Percentiles rank a stretch among this genome's conserved stretches.
These are phyloP conservation scores for Rosa multiflora DNA, from an alignment of 306 rosid genomes.

Conservation along the genomic window DNA sequence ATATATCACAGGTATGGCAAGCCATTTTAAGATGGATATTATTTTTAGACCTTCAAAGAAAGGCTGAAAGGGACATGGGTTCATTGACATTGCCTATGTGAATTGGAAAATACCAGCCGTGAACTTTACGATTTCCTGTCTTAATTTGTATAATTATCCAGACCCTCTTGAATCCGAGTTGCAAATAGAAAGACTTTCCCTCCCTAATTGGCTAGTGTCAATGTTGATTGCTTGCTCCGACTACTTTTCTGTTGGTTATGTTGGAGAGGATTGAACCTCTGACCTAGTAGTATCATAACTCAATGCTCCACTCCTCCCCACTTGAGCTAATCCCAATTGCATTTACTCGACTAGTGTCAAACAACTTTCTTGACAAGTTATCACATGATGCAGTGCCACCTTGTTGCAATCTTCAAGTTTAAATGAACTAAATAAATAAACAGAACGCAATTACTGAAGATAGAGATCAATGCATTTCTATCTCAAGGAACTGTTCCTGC, in stretches of 20 bases:
- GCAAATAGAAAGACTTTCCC: not conserved
- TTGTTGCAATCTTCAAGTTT: not conserved
- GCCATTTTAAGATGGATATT: not conserved
- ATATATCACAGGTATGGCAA: not conserved
- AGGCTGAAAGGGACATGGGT: not conserved
- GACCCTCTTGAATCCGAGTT: not conserved
- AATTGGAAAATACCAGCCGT: not conserved
- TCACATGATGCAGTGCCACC: not conserved
- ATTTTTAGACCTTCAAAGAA: not conserved
- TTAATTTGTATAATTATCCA: no score
- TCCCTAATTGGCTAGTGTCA: not conserved
- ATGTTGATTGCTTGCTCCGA: not conserved
- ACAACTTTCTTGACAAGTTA: not conserved
- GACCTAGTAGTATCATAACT: no score
- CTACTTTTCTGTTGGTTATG: no score
- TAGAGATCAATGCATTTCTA: not conserved
- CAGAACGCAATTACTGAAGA: not conserved
- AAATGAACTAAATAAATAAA: not conserved
- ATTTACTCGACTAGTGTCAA: no score
- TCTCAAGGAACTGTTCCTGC: not conserved
- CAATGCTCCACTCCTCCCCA: no score
- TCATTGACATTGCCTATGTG: not conserved
- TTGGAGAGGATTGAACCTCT: no score
- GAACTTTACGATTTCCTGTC: no score
- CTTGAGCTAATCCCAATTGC: not conserved